phyloP scores from a whole-genome alignment of 2,329 filamentous ascomycete genomes.

The Ophioceras dolichostomum region DNA sequence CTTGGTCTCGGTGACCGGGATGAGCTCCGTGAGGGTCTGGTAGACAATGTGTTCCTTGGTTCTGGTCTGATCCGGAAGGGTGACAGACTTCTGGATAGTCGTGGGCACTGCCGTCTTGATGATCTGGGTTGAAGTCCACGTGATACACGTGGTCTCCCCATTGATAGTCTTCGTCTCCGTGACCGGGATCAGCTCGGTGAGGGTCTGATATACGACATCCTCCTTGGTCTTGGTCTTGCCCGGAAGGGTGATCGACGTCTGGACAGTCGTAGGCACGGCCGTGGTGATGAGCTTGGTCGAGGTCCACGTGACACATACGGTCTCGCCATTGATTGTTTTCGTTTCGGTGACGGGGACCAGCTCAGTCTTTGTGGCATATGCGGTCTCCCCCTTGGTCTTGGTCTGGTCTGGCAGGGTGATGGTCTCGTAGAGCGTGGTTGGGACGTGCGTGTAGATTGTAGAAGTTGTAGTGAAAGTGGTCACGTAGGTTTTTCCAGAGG shows the following conservation, averaged over 20 bases:
- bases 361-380: constrained; percentile 28
- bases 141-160: constrained; percentile 25
- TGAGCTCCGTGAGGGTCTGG: constrained; percentile 6
- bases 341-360: constrained; percentile 32
- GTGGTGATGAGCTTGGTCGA: constrained; percentile 22
- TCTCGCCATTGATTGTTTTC: constrained; percentile 27
- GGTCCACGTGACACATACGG: constrained; percentile 25
- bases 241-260: constrained; percentile 14
- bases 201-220: constrained; percentile 25
- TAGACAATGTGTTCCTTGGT: constrained; percentile 19
- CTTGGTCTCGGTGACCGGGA: constrained; percentile 2
- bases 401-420: constrained; percentile 22
- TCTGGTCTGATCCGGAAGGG: constrained; percentile 15
- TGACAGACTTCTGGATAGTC: constrained; percentile 9
- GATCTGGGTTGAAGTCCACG: constrained; percentile 25
- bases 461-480: constrained; percentile 30
- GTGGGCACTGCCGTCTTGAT: constrained; percentile 17
- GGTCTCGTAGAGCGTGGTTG: constrained; percentile 17
- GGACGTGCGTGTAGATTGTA: constrained; percentile 19
- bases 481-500: constrained; percentile 21
- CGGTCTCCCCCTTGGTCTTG: constrained; percentile 21
- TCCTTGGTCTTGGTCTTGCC: constrained; percentile 23
- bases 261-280: constrained; percentile 15
- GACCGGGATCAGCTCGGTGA: constrained; percentile 30
- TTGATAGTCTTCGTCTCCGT: constrained; percentile 30